Evolutionary conservation across 208 protist species (phyloP).

Genomic region (Vickermania spadyakhi): DNA sequence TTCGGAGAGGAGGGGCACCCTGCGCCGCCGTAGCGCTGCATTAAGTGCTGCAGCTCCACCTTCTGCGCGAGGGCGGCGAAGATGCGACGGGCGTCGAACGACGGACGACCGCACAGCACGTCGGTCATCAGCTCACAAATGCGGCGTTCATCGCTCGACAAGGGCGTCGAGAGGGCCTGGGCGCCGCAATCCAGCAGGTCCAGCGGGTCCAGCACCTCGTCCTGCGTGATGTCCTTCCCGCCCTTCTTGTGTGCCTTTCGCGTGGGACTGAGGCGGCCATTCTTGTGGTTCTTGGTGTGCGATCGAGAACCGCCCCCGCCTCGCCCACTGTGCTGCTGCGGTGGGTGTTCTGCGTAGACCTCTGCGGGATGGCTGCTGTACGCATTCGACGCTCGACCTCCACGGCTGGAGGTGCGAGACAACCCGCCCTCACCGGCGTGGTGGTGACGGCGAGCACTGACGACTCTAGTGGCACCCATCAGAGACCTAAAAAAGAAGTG

Average conservation of each 20-base stretch:
- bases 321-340: neutral
- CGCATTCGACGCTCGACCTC: too few species aligned
- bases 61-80: neutral
- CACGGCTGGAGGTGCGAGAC: too few species aligned
- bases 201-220: neutral
- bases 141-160: slow-evolving; percentile 6
- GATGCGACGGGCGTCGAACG: neutral
- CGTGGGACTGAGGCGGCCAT: neutral
- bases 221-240: neutral
- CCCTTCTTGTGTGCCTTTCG: neutral
- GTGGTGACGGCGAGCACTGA: too few species aligned
- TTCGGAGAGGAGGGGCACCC: neutral
- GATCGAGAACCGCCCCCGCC: neutral
- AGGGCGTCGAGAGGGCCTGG: neutral
- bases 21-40: neutral
- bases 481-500: too few species aligned
- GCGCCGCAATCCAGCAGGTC: slow-evolving; percentile 5
- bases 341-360: too few species aligned
- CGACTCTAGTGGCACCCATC: too few species aligned
- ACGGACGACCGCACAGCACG: slow-evolving; percentile 7
- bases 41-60: neutral
- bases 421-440: too few species aligned
- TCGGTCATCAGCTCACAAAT: slow-evolving; percentile 8
- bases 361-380: too few species aligned
- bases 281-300: neutral